Percentiles rank a stretch among this genome's conserved stretches.
phyloP scores from a whole-genome alignment of 306 rosid genomes.

The Cicer yamashitae region DNA sequence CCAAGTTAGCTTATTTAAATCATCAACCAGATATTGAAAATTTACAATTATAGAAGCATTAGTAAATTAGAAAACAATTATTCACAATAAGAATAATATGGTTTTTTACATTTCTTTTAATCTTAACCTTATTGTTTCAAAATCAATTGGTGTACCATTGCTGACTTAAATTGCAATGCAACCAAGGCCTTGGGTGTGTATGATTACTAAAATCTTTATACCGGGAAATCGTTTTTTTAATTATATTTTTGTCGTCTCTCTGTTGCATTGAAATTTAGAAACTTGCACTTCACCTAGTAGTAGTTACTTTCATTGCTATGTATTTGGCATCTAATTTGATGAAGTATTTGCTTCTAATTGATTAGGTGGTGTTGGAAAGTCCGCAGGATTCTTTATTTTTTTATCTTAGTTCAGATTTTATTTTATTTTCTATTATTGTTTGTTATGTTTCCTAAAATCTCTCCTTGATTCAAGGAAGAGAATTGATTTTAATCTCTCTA shows the following conservation, averaged over 20 bases:
- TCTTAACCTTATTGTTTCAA: background rate
- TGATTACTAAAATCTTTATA: constrained; percentile 12
- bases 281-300: constrained; percentile 13
- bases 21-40: constrained; percentile 8
- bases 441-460: too few relatives aligned
- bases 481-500: too few relatives aligned
- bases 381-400: too few relatives aligned
- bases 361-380: constrained; percentile 53
- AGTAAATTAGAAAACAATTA: background rate
- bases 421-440: too few relatives aligned
- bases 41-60: background rate
- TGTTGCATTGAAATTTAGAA: constrained; percentile 12
- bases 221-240: background rate
- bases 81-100: background rate
- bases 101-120: constrained; percentile 19
- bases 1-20: constrained; percentile 26
- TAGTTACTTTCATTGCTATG: constrained; percentile 33
- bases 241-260: constrained; percentile 1
- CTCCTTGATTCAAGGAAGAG: too few relatives aligned
- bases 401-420: too few relatives aligned
- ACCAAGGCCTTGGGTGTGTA: constrained; percentile 11
- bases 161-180: constrained; percentile 27
- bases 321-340: constrained; percentile 41
- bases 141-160: constrained; percentile 12
- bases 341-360: constrained; percentile 49